Percentiles rank a stretch among this genome's conserved stretches.
Conservation (phyloP, 495 filamentous ascomycete genomes). For the Trichoderma orchidacearum region DNA sequence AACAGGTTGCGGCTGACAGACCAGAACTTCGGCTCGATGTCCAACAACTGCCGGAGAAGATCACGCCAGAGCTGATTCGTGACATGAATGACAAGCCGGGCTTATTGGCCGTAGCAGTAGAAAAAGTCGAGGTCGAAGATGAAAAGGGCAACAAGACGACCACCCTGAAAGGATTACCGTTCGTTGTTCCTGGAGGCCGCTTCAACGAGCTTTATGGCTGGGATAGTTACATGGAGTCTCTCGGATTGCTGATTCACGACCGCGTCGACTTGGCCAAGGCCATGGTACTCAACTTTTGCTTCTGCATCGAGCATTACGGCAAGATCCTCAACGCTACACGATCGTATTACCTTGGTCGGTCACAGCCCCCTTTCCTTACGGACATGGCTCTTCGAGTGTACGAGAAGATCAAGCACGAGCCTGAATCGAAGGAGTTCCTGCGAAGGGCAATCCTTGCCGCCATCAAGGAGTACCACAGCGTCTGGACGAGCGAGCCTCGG, state of each 20-base stretch:
- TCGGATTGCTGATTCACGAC: constrained; percentile 72
- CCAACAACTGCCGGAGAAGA: constrained; percentile 52
- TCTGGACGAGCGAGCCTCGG: constrained; percentile 75
- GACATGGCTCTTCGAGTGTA: constrained; percentile 91
- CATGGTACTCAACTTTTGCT: constrained; percentile 93
- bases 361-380: constrained; percentile 92
- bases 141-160: constrained; percentile 49
- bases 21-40: constrained; percentile 84
- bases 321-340: constrained; percentile 96
- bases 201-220: constrained; percentile 97
- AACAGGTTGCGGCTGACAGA: constrained; percentile 51
- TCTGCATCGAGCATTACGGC: constrained; percentile 95
- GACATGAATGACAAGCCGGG: constrained; percentile 76
- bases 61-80: constrained; percentile 58
- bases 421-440: constrained; percentile 64
- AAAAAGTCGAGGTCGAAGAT: constrained; percentile 42
- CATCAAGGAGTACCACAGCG: constrained; percentile 90
- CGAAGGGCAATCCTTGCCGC: constrained; percentile 68
- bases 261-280: constrained; percentile 73
- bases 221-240: constrained; percentile 95
- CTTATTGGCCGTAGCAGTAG: constrained; percentile 80
- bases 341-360: constrained; percentile 84
- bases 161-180: constrained; percentile 61
- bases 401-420: constrained; percentile 72
- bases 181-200: constrained; percentile 87